phyloP scores from a whole-genome alignment of 2,329 filamentous ascomycete species.

The Cercospora sp. region DNA sequence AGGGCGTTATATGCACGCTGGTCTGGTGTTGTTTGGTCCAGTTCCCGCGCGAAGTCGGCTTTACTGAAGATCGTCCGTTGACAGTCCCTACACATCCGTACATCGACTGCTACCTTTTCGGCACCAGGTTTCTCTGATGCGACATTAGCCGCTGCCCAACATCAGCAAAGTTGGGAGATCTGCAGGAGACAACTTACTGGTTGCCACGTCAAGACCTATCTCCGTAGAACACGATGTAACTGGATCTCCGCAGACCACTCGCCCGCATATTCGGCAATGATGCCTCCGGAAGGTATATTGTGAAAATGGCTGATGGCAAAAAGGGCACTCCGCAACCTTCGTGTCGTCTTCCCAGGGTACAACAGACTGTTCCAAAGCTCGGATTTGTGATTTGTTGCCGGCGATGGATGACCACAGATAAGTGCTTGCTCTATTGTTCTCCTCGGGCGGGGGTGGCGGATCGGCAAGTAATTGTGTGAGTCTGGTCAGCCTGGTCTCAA shows the following conservation, averaged over 20 bases:
- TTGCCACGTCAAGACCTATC: constrained; percentile 74
- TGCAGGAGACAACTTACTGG: constrained; percentile 50
- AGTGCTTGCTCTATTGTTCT: constrained; percentile 50
- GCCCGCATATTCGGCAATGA: constrained; percentile 90
- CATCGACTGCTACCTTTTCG: constrained; percentile 67
- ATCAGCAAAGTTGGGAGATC: constrained; percentile 37
- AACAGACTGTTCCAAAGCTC: constrained; percentile 76
- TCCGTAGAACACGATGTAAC: constrained; percentile 82
- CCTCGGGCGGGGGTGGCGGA: constrained; percentile 62
- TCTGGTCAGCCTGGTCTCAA: constrained; percentile 90
- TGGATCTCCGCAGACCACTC: constrained; percentile 87
- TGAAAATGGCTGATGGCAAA: constrained; percentile 94
- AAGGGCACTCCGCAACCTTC: constrained; percentile 77
- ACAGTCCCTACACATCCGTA: constrained; percentile 92
- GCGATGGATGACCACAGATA: constrained; percentile 61
- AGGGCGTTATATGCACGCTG: constrained; percentile 81
- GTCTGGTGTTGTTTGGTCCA: constrained; percentile 68
- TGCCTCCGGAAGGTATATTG: constrained; percentile 90
- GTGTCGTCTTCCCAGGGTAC: constrained; percentile 95
- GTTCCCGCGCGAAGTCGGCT: constrained; percentile 73
- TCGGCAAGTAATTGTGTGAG: constrained; percentile 80
- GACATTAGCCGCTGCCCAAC: constrained; percentile 35
- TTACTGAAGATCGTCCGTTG: constrained; percentile 69
- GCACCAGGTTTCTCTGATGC: constrained; percentile 47
- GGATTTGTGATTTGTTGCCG: constrained; percentile 66